Conservation (phyloP, 2,329 filamentous ascomycete genomes). For the Cladophialophora chaetospira region DNA sequence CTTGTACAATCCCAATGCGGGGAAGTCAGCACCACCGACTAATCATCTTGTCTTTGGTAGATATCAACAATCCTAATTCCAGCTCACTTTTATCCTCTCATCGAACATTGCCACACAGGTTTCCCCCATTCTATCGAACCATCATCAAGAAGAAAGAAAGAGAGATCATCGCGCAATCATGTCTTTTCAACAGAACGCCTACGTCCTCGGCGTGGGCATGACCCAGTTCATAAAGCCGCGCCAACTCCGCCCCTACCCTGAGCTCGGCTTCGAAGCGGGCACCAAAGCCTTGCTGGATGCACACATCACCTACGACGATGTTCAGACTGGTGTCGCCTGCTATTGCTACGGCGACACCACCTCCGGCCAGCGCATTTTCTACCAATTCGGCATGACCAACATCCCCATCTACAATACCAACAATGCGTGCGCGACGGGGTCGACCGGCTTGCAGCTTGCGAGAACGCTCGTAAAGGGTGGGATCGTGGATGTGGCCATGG, state of each 20-base stretch:
- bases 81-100: too few species aligned
- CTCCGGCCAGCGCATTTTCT: slow-evolving; percentile 93
- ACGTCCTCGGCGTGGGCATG: slow-evolving; percentile 96
- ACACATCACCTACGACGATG: slow-evolving; percentile 93
- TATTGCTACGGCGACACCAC: slow-evolving; percentile 97
- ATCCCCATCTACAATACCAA: slow-evolving; percentile 94
- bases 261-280: slow-evolving; percentile 38
- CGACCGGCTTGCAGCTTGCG: slow-evolving; percentile 82
- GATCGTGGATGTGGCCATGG: slow-evolving; percentile 81
- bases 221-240: slow-evolving; percentile 81
- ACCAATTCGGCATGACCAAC: slow-evolving; percentile 96
- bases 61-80: too few species aligned
- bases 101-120: too few species aligned
- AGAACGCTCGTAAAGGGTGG: slow-evolving; percentile 77
- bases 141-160: background rate
- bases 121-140: too few species aligned
- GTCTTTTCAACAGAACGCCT: slow-evolving; percentile 60
- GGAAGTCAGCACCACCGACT: too few species aligned
- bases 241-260: slow-evolving; percentile 36
- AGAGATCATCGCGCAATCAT: background rate
- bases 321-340: slow-evolving; percentile 90
- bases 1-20: too few species aligned
- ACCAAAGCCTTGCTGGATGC: slow-evolving; percentile 60
- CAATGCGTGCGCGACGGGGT: slow-evolving; percentile 96
- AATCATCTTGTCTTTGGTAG: too few species aligned